Evolutionary conservation across 305 asterid species (phyloP), one percentile per base, ranked within the genome.

Genomic region (Solanum hybrid): DNA sequence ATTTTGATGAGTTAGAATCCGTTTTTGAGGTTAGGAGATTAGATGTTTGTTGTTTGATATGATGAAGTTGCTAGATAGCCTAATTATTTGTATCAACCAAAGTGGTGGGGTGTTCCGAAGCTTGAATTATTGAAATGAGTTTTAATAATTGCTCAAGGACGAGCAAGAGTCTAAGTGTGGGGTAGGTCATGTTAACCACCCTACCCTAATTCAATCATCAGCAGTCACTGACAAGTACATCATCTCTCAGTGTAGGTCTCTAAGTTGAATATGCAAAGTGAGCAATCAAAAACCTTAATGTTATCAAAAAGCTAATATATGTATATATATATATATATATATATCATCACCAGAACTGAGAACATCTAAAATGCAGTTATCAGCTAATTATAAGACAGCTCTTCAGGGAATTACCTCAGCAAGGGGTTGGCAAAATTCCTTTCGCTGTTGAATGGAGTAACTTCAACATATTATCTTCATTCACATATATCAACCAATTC

Each of bases 231-330:
- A 75, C 3, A 31, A 66, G 36, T 77, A 17, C 45, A 4, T 31
- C 96, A 95, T 86, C 93, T 95, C 77, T 5, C 77, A 71, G 2
- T 71, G 31, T 31, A 79, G 42, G 97, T 24, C 92, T 94, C 29
- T 95, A 96, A 4, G 97, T 93, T 45, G 92, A 96, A 15, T 97
- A 95, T 56, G 93, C 95, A 51, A 90, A 86, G 17, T 95, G 92
- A 22, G 98, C 96, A 22, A 96, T 94, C 42, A 92, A 93, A 90
- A 40, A 19, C 35, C n/a, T 27, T 5, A 17, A 26, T 42, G n/a
- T 60, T 66, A 27, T 36, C 85, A 36, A 78, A 78, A 71, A 71
- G 60, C 22, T 78, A 78, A 27, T 27, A 27, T 27, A 27, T 27
- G 2, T 27, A 27, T 27, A 51, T 51, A 45, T 45, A 45, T 42